phyloP scores from a whole-genome alignment of 2,329 filamentous ascomycete genomes.

The Cercospora janseana region DNA sequence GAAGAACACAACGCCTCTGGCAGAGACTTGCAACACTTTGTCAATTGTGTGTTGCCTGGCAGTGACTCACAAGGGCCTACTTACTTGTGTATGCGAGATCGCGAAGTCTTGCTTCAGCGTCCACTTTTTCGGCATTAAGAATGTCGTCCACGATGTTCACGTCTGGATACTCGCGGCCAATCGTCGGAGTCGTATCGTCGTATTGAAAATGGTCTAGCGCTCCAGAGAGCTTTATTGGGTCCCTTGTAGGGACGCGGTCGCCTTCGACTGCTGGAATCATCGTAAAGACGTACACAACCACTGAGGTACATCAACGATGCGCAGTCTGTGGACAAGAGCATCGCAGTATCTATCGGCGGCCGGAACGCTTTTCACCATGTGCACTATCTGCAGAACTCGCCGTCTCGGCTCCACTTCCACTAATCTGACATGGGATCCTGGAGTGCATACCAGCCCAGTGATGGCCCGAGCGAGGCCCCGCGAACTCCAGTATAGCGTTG shows the following conservation, averaged over 20 bases:
- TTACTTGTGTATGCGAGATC: conserved; percentile 58
- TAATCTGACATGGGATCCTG: no score
- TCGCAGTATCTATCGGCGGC: no score
- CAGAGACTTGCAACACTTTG: conserved; percentile 62
- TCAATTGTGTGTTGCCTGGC: no score
- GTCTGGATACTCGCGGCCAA: conserved; percentile 50
- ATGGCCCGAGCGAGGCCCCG: no score
- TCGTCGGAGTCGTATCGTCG: conserved; percentile 52
- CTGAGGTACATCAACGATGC: no score
- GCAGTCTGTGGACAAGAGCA: no score
- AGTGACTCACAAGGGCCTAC: neutral
- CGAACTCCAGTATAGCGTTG: no score
- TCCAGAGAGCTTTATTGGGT: conserved; percentile 43
- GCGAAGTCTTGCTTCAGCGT: conserved; percentile 40
- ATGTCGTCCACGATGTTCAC: conserved; percentile 37
- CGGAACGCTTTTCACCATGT: no score
- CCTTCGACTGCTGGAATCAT: neutral
- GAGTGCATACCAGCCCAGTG: no score
- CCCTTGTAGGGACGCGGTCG: no score
- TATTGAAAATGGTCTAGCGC: conserved; percentile 44
- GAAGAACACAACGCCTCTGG: conserved; percentile 69
- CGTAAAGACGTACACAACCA: neutral
- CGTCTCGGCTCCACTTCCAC: no score
- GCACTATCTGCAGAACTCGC: no score
- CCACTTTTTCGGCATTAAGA: conserved; percentile 37